These are phyloP conservation scores for Aspergillus carlsbadensis DNA, from an alignment of 495 filamentous ascomycete genomes.

Conservation along the genomic window DNA sequence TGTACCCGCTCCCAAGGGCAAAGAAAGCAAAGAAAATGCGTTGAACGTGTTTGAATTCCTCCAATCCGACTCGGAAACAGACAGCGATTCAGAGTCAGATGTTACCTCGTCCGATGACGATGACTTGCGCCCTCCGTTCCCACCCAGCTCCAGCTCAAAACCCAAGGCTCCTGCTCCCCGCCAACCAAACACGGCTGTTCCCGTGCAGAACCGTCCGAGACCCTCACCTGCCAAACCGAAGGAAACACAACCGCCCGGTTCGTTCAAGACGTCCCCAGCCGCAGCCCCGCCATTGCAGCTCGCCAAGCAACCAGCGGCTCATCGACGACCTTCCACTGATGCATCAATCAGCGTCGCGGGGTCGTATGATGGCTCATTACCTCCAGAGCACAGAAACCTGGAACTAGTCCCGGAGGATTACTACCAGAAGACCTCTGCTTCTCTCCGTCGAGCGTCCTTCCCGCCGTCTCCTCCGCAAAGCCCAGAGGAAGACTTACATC, in stretches of 20 bases:
- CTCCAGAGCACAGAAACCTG: conserved; percentile 17
- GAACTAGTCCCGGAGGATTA: conserved; percentile 31
- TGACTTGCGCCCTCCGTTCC: conserved; percentile 13
- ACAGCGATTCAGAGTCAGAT: conserved; percentile 21
- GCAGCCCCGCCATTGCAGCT: conserved; percentile 29
- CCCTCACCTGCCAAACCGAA: conserved; percentile 27
- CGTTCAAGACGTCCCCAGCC: conserved; percentile 25
- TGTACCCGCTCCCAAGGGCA: conserved; percentile 18
- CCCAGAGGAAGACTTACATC: conserved; percentile 35
- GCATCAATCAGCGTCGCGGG: conserved; percentile 15
- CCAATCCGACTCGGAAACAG: conserved; percentile 28
- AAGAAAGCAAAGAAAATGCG: conserved; percentile 18
- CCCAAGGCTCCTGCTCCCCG: conserved; percentile 11
- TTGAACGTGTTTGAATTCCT: conserved; percentile 48
- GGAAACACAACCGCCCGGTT: conserved; percentile 19
- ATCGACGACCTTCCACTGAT: conserved; percentile 23
- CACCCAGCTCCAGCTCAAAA: conserved; percentile 10
- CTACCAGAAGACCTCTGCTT: conserved; percentile 25
- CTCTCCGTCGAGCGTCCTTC: conserved; percentile 27
- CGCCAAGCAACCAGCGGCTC: conserved; percentile 19
- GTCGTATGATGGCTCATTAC: conserved; percentile 13
- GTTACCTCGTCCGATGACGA: conserved; percentile 23
- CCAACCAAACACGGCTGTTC: conserved; percentile 11
- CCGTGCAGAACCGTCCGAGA: conserved; percentile 18
- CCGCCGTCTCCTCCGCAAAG: conserved; percentile 41